Evolutionary conservation across 2,329 filamentous ascomycete genomes (phyloP).

Genomic region (Botrytis cinerea): DNA sequence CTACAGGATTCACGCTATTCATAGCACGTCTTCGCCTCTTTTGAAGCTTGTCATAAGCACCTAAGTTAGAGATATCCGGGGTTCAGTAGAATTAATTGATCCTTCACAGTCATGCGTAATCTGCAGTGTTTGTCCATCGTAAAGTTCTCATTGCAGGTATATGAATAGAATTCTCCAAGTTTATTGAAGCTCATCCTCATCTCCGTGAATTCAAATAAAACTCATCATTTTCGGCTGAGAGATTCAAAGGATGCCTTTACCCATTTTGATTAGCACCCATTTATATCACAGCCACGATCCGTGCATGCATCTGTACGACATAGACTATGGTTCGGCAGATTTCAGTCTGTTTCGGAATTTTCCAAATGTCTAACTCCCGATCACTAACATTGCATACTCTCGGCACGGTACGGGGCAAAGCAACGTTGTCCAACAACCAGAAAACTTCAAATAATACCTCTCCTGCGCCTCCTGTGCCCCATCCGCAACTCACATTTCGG

Average conservation of each 20-base stretch:
- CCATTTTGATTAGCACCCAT: not conserved
- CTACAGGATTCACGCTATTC: slow-evolving; percentile 7
- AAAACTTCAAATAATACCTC: not conserved
- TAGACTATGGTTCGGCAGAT: not conserved
- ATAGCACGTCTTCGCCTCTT: slow-evolving; percentile 13
- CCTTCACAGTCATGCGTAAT: slow-evolving; percentile 1
- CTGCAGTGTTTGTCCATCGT: not conserved
- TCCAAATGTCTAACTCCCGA: not conserved
- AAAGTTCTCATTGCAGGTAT: not conserved
- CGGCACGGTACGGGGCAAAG: not conserved
- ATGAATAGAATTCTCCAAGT: not conserved
- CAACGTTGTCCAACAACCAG: not conserved
- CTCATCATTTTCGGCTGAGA: not conserved
- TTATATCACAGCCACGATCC: not conserved
- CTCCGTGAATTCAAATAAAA: not conserved
- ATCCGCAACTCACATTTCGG: not conserved
- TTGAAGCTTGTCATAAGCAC: not conserved
- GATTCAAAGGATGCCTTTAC: not conserved
- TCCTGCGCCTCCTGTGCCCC: not conserved
- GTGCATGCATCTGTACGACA: not conserved
- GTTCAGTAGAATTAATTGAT: slow-evolving; percentile 1
- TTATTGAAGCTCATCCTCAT: not conserved
- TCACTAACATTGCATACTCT: not conserved
- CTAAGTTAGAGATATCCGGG: not conserved
- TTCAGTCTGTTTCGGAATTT: not conserved